Evolutionary conservation across 116 monocot species (phyloP).

Genomic region (Trichopus zeylanicus): DNA sequence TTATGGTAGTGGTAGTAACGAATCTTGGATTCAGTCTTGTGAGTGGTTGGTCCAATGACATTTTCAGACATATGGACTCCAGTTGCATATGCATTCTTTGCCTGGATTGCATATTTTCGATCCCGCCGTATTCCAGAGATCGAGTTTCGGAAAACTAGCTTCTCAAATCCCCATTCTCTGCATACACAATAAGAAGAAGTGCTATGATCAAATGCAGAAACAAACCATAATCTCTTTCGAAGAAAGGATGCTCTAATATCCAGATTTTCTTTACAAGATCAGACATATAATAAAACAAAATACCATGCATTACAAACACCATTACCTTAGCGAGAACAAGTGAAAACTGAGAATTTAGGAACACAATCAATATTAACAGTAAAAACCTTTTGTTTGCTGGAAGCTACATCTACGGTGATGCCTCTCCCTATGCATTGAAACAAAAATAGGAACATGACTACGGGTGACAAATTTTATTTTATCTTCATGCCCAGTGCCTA

Average conservation of each 20-base stretch:
- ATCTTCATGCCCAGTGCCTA: neutral
- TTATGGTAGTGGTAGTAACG: conserved; percentile 95
- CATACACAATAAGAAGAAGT: neutral
- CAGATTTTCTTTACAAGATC: no score
- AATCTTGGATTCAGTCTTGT: conserved; percentile 79
- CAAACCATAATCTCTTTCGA: neutral
- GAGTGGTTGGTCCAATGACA: conserved; percentile 70
- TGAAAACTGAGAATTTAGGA: no score
- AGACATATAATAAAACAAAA: no score
- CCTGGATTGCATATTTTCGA: conserved; percentile 89
- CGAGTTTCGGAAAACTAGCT: conserved; percentile 79
- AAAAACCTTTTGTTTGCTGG: no score
- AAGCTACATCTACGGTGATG: no score
- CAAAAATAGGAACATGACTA: neutral
- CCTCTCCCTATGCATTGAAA: no score
- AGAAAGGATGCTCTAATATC: no score
- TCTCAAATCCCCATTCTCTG: conserved; percentile 99
- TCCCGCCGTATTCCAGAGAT: conserved; percentile 69
- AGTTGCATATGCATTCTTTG: conserved; percentile 78
- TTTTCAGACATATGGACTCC: conserved; percentile 98
- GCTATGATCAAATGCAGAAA: neutral
- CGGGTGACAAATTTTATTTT: neutral
- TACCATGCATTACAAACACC: no score
- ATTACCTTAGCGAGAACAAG: no score
- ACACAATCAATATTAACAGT: no score